phyloP scores from a whole-genome alignment of 345 rosid species.

The Fremontodendron californicum region DNA sequence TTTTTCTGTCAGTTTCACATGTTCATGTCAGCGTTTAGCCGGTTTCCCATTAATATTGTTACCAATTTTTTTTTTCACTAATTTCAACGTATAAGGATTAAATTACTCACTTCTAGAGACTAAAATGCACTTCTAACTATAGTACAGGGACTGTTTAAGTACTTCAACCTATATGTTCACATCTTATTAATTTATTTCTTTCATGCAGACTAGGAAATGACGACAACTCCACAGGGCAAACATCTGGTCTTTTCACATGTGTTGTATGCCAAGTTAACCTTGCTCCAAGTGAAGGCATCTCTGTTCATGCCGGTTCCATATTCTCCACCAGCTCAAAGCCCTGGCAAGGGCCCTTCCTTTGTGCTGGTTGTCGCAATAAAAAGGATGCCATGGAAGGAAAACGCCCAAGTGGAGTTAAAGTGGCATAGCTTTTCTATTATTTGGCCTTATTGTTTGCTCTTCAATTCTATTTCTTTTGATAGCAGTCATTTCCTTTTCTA shows the following conservation, averaged over 20 bases:
- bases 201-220: constrained; percentile 60
- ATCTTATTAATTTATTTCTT: background rate
- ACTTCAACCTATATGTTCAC: background rate
- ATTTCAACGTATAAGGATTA: too few relatives aligned
- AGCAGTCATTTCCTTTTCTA: constrained; percentile 7
- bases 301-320: constrained; percentile 71
- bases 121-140: too few relatives aligned
- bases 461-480: constrained; percentile 4
- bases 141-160: too few relatives aligned
- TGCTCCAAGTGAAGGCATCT: constrained; percentile 72
- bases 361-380: constrained; percentile 66
- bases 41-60: too few relatives aligned
- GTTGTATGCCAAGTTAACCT: constrained; percentile 81
- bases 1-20: too few relatives aligned
- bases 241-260: constrained; percentile 60
- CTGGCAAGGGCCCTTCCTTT: constrained; percentile 93
- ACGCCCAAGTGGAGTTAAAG: constrained; percentile 70
- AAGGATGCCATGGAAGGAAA: constrained; percentile 97
- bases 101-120: too few relatives aligned
- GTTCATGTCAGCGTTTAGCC: too few relatives aligned
- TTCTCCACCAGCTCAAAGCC: constrained; percentile 65
- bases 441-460: constrained; percentile 32
- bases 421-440: constrained; percentile 30
- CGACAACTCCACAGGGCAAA: constrained; percentile 32
- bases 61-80: too few relatives aligned